Evolutionary conservation across 2,329 filamentous ascomycete species (phyloP).

Genomic region (Botrytis fabae): DNA sequence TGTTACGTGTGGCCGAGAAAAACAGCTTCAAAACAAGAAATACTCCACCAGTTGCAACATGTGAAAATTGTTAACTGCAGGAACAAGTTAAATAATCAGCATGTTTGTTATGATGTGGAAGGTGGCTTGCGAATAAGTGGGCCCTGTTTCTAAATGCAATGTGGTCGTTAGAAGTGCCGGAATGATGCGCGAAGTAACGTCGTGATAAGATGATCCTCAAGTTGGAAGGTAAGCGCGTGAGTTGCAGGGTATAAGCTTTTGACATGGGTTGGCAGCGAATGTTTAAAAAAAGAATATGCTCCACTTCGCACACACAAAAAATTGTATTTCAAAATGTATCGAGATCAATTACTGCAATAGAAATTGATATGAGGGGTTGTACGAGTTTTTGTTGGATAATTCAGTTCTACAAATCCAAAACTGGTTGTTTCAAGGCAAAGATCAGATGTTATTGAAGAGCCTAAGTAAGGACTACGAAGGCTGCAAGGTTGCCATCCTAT

Average conservation of each 20-base stretch:
- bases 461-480: not conserved
- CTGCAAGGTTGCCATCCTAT: not conserved
- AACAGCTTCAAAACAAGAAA: not conserved
- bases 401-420: not conserved
- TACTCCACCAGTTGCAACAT: not conserved
- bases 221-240: slow-evolving; percentile 10
- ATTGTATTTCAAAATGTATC: not conserved
- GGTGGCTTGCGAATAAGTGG: not conserved
- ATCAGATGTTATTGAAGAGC: not conserved
- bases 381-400: not conserved
- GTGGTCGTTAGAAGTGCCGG: not conserved
- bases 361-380: not conserved
- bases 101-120: not conserved
- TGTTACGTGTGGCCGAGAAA: not conserved
- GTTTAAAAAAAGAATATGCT: not conserved
- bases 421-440: not conserved
- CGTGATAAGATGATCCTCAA: not conserved
- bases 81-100: slow-evolving; percentile 1
- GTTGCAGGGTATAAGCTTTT: not conserved
- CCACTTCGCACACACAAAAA: not conserved
- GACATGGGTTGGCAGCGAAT: not conserved
- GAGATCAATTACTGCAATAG: not conserved
- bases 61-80: slow-evolving; percentile 2
- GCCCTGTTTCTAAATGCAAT: not conserved
- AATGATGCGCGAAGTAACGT: not conserved